Percentiles rank a stretch among this genome's conserved stretches.
These are phyloP conservation scores for Dictyostelium intermedium DNA, from an alignment of 78 protist species.

Conservation along the genomic window DNA sequence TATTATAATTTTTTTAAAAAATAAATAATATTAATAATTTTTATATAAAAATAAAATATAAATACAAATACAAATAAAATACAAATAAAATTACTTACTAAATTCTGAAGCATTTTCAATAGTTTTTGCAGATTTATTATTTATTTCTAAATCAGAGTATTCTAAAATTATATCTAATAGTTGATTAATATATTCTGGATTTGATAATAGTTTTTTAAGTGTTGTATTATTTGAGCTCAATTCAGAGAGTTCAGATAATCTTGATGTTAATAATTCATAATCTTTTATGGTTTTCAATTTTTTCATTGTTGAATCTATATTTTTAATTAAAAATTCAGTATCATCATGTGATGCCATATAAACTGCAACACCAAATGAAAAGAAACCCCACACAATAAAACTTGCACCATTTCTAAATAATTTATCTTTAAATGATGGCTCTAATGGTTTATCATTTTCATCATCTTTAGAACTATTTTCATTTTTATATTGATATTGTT, in stretches of 20 bases:
- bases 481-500: not conserved
- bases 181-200: slow-evolving; percentile 19
- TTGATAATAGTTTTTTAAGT: slow-evolving; percentile 11
- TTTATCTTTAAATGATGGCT: not conserved
- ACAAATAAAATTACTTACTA: not conserved
- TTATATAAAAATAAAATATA: not conserved
- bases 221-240: slow-evolving; percentile 22
- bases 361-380: slow-evolving; percentile 50
- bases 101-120: slow-evolving; percentile 49
- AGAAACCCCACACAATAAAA: slow-evolving; percentile 47
- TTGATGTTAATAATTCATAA: not conserved
- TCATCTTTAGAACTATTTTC: not conserved
- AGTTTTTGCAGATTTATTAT: slow-evolving; percentile 17
- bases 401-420: slow-evolving; percentile 18
- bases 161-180: slow-evolving; percentile 36
- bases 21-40: no score
- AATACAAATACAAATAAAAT: not conserved
- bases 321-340: slow-evolving; percentile 18
- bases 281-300: slow-evolving; percentile 9
- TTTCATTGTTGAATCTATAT: not conserved
- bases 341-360: slow-evolving; percentile 51
- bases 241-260: slow-evolving; percentile 2
- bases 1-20: not conserved
- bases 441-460: not conserved
- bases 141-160: slow-evolving; percentile 47